These are phyloP conservation scores for Sutorius australiensis DNA, from an alignment of 768 basidiomycete genomes.

Conservation along the genomic window DNA sequence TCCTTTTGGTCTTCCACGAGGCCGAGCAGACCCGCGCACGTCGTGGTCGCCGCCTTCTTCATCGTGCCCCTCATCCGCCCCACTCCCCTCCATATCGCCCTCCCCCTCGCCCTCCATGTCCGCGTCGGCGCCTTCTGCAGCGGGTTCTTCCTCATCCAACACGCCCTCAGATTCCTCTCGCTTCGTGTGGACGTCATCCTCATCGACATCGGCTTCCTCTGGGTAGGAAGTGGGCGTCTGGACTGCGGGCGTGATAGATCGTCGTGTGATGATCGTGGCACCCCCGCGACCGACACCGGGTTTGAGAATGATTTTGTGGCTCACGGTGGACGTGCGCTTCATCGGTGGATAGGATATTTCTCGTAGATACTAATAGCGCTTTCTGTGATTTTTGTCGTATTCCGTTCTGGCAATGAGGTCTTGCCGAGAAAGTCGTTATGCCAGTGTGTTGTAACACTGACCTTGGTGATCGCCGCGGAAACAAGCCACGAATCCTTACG, in stretches of 20 bases:
- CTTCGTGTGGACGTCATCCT: slow-evolving; percentile 27
- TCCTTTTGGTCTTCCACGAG: slow-evolving; percentile 38
- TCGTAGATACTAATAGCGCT: not conserved
- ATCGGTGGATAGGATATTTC: slow-evolving; percentile 2
- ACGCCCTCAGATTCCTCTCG: slow-evolving; percentile 30
- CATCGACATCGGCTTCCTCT: slow-evolving; percentile 22
- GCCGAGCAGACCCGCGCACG: slow-evolving; percentile 28
- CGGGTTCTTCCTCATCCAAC: slow-evolving; percentile 32
- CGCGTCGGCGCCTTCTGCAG: slow-evolving; percentile 23
- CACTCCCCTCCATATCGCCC: slow-evolving; percentile 31
- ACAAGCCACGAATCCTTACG: slow-evolving; percentile 10
- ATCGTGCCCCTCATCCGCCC: slow-evolving; percentile 28
- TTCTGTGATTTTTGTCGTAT: not conserved
- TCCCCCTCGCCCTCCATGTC: slow-evolving; percentile 28
- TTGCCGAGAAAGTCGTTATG: not conserved
- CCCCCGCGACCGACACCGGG: slow-evolving; percentile 32
- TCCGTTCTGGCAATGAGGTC: not conserved
- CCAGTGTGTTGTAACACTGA: too few species aligned
- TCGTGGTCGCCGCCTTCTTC: slow-evolving; percentile 36
- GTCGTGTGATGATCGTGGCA: slow-evolving; percentile 24
- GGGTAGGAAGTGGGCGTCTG: slow-evolving; percentile 17
- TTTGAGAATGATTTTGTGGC: slow-evolving; percentile 40
- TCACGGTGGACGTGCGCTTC: slow-evolving; percentile 25
- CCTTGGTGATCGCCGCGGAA: not conserved
- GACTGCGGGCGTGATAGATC: slow-evolving; percentile 20